Conservation (phyloP, 306 rosid species). For the Quercus agrifolia region DNA sequence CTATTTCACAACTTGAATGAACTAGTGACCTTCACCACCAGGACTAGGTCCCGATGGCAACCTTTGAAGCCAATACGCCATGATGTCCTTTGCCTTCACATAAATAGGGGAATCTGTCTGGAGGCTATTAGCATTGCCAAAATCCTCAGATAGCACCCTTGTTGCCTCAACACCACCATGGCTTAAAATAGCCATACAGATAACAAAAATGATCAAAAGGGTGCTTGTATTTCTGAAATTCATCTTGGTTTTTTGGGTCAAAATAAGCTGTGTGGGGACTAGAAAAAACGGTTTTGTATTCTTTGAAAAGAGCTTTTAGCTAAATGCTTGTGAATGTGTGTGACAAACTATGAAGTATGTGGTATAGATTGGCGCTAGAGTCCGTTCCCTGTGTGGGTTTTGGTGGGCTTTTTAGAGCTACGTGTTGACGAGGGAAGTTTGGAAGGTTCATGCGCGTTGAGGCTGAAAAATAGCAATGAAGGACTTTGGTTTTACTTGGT, state of each 20-base stretch:
- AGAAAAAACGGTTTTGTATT: too few species aligned
- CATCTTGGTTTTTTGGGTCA: too few species aligned
- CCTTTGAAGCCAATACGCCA: constrained; percentile 32
- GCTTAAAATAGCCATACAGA: neutral
- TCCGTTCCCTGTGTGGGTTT: neutral
- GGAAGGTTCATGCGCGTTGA: neutral
- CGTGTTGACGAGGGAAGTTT: constrained; percentile 1
- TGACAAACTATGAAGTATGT: neutral
- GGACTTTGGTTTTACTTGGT: neutral
- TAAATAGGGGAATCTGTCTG: constrained; percentile 14
- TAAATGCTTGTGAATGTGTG: neutral
- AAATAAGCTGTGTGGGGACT: too few species aligned
- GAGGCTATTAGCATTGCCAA: constrained; percentile 19
- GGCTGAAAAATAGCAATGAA: neutral
- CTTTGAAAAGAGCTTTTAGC: neutral
- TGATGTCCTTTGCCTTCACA: constrained; percentile 20
- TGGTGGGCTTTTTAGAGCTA: neutral
- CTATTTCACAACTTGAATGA: neutral
- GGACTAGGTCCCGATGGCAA: constrained; percentile 35
- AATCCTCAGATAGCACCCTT: constrained; percentile 29
- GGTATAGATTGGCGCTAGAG: constrained; percentile 9
- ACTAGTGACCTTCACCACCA: constrained; percentile 28
- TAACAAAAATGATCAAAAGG: too few species aligned
- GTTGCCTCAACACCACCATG: constrained; percentile 20
- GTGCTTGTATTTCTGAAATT: neutral